phyloP scores from a whole-genome alignment of 495 filamentous ascomycete genomes.

The Neurospora cerealis region DNA sequence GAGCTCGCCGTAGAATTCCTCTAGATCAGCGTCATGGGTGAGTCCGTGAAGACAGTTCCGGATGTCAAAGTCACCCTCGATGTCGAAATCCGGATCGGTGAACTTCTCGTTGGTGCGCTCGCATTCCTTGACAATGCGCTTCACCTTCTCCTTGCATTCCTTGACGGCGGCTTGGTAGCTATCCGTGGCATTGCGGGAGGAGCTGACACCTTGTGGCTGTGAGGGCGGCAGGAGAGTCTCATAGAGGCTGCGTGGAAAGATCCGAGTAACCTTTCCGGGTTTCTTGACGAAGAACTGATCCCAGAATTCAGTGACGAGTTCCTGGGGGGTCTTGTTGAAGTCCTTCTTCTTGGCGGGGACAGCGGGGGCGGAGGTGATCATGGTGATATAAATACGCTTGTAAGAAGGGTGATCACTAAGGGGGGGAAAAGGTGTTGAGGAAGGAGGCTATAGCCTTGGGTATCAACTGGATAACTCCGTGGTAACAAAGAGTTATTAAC shows the following conservation, averaged over 20 bases:
- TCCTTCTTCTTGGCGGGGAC: constrained; percentile 5
- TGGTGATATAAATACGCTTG: background rate
- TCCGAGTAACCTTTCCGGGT: constrained; percentile 21
- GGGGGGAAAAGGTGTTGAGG: background rate
- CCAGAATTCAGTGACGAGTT: constrained; percentile 21
- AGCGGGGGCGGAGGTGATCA: background rate
- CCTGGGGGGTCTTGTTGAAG: constrained; percentile 19
- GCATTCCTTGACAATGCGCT: constrained; percentile 63
- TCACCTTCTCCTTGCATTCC: constrained; percentile 55
- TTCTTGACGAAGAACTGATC: constrained; percentile 22
- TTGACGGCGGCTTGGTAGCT: constrained; percentile 55
- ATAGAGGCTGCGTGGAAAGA: constrained; percentile 22
- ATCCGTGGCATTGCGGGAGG: constrained; percentile 21
- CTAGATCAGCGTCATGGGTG: background rate
- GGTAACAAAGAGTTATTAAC: background rate
- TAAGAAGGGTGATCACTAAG: background rate
- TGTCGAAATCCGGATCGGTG: constrained; percentile 67
- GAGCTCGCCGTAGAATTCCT: background rate
- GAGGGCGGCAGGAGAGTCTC: constrained; percentile 17
- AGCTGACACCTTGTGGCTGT: constrained; percentile 10
- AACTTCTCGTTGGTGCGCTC: constrained; percentile 67
- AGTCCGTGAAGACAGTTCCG: constrained; percentile 21
- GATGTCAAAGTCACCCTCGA: constrained; percentile 44
- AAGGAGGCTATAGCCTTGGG: background rate
- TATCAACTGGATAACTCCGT: background rate